Evolutionary conservation across 495 filamentous ascomycete genomes (phyloP), one percentile per base, ranked within the genome.

Genomic region (Darksidea phi): DNA sequence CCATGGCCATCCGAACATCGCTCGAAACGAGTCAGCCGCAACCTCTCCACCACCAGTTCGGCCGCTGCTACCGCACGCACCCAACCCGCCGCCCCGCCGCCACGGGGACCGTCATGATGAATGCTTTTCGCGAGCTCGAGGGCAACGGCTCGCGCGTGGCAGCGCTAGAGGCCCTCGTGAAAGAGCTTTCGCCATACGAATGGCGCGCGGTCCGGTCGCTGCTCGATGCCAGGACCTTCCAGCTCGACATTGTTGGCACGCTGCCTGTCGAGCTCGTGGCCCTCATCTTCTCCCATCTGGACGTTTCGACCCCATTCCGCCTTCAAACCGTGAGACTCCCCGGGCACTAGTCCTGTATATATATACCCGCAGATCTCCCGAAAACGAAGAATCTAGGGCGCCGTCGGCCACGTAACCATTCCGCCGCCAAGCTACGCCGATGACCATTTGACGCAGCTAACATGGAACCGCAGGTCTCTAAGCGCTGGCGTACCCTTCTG

Each of bases 211-310:
- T 62, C 8, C 32, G 41, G 17, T 23, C n/a, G 25, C 28, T 25
- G 24, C 54, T 67, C 48, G 23, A 47, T 23, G 4, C 13, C 17
- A 63, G 42, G 46, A 25, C 54, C 13, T 66, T 69, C 53, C 18
- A 26, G 1, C 51, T 32, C 32, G 67, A 69, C 46, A 66, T 69
- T 24, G 63, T 69, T 5, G 57, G 57, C 6, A 28, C 34, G 15
- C 25, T 66, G 3, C 67, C 67, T 8, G 11, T 59, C 6, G 67
- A 69, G 58, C 54, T 69, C 2, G 63, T 59, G 12, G 43, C 46
- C 20, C 20, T 43, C 3, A 38, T 69, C 17, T 69, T 69, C 45
- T 12, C 57, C 28, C 43, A 66, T 37, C 58, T 69, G 10, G 67
- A 69, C n/a, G 13, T 47, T 23, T n/a, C 48, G n/a, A 45, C 53